Conservation (phyloP, 1,284 basidiomycete species). For the Inonotus obliquus region DNA sequence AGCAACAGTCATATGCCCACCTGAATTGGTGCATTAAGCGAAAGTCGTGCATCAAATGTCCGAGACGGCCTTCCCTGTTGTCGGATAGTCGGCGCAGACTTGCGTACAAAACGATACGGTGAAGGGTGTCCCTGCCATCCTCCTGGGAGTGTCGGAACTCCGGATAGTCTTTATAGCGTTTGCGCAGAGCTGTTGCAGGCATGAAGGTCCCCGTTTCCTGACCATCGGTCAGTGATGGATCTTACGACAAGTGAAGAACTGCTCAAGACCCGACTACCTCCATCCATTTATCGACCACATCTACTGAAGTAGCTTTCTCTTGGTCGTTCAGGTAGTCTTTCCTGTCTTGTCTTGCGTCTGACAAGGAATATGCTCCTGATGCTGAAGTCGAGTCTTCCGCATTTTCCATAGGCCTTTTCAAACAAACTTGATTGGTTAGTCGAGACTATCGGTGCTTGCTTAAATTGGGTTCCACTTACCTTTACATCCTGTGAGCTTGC, state of each 20-base stretch:
- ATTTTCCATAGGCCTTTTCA: slow-evolving; percentile 17
- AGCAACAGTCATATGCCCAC: too few species aligned
- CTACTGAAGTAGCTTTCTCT: slow-evolving; percentile 31
- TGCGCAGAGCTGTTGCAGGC: background rate
- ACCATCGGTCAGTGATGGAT: background rate
- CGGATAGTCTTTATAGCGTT: slow-evolving; percentile 16
- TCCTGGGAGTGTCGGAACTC: slow-evolving; percentile 24
- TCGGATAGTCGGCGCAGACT: background rate
- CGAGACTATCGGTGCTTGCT: too few species aligned
- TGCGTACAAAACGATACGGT: slow-evolving; percentile 23
- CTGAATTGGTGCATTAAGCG: too few species aligned
- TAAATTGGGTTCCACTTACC: too few species aligned
- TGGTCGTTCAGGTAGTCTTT: slow-evolving; percentile 33
- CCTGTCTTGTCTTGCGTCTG: slow-evolving; percentile 11
- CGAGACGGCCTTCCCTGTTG: background rate
- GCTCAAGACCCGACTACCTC: slow-evolving; percentile 23
- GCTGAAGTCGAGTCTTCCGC: slow-evolving; percentile 31
- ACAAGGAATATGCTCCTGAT: slow-evolving; percentile 29
- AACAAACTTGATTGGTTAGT: too few species aligned
- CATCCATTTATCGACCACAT: background rate
- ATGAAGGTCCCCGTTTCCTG: background rate
- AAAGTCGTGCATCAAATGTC: background rate
- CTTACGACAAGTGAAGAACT: slow-evolving; percentile 24
- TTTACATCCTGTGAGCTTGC: too few species aligned
- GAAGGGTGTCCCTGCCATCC: slow-evolving; percentile 34